Percentiles rank a stretch among this genome's conserved stretches.
Evolutionary conservation across 495 filamentous ascomycete species (phyloP).

Genomic region (Mycothermus thermophilus): DNA sequence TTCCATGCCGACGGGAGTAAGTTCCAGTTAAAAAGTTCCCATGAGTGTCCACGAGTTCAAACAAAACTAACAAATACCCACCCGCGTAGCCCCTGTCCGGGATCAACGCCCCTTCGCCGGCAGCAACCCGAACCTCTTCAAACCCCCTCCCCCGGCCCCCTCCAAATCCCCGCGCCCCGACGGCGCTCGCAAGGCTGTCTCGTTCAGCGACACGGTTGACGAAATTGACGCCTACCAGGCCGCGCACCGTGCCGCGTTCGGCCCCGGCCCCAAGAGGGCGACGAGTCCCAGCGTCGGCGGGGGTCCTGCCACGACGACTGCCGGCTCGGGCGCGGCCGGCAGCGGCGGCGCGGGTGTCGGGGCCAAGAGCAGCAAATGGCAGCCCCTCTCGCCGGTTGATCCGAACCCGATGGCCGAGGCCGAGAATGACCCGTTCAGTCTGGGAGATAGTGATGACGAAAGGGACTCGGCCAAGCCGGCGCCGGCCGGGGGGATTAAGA

Average conservation of each 20-base stretch:
- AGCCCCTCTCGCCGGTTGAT: conserved; percentile 76
- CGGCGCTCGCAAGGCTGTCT: conserved; percentile 58
- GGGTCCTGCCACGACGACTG: conserved; percentile 4
- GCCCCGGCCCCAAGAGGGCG: too few species aligned
- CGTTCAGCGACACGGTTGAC: conserved; percentile 61
- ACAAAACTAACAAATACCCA: background rate
- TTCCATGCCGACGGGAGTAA: conserved; percentile 58
- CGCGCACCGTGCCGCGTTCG: conserved; percentile 38
- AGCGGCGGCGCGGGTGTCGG: conserved; percentile 5
- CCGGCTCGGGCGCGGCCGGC: background rate
- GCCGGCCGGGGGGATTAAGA: conserved; percentile 31
- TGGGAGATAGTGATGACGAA: conserved; percentile 93
- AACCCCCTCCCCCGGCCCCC: conserved; percentile 49
- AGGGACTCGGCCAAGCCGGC: conserved; percentile 38
- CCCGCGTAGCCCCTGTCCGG: conserved; percentile 15
- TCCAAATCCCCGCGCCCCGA: conserved; percentile 47
- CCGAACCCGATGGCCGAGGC: conserved; percentile 75
- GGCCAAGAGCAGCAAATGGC: conserved; percentile 84
- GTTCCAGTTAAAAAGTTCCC: conserved; percentile 20
- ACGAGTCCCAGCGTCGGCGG: conserved; percentile 17
- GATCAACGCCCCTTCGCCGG: conserved; percentile 40
- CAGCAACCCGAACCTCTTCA: conserved; percentile 67
- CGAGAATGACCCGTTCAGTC: conserved; percentile 90
- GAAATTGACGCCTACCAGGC: conserved; percentile 63
- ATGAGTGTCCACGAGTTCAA: background rate